Evolutionary conservation across 805 yeast genomes (phyloP).

Genomic region (Candida khao-thaluensis): DNA sequence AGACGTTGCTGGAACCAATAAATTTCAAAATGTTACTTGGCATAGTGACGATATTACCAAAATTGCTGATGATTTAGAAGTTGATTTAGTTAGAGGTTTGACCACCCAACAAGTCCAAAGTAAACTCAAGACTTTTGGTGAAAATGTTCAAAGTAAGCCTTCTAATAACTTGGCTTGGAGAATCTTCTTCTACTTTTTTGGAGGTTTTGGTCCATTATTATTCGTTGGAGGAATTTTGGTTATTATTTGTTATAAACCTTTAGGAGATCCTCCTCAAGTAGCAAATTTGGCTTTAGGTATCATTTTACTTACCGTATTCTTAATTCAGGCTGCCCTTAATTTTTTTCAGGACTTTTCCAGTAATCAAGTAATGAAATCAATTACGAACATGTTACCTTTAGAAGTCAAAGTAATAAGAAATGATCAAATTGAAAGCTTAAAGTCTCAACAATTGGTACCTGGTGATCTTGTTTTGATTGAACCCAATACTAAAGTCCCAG

Average conservation of each 20-base stretch:
- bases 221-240: slow-evolving; percentile 43
- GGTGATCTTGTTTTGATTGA: slow-evolving; percentile 43
- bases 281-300: slow-evolving; percentile 46
- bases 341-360: slow-evolving; percentile 49
- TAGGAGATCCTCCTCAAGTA: slow-evolving; percentile 46
- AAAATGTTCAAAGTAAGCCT: slow-evolving; percentile 38
- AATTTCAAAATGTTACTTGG: slow-evolving; percentile 28
- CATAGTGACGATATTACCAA: slow-evolving; percentile 25
- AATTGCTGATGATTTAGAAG: slow-evolving; percentile 22
- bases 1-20: slow-evolving; percentile 8
- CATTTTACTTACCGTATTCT: slow-evolving; percentile 37
- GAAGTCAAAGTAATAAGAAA: slow-evolving; percentile 35
- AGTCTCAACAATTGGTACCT: slow-evolving; percentile 40
- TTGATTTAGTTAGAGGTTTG: slow-evolving; percentile 25
- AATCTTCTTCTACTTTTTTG: slow-evolving; percentile 41
- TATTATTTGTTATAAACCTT: slow-evolving; percentile 46
- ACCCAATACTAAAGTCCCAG: slow-evolving; percentile 45
- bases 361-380: slow-evolving; percentile 48
- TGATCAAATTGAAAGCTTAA: slow-evolving; percentile 26
- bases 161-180: slow-evolving; percentile 30
- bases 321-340: slow-evolving; percentile 44
- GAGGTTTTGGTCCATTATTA: slow-evolving; percentile 48
- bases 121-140: slow-evolving; percentile 26
- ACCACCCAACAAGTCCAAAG: slow-evolving; percentile 13
- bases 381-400: slow-evolving; percentile 41